These are phyloP conservation scores for Botrytis pseudocinerea DNA, from an alignment of 2,329 filamentous ascomycete genomes.

Conservation along the genomic window DNA sequence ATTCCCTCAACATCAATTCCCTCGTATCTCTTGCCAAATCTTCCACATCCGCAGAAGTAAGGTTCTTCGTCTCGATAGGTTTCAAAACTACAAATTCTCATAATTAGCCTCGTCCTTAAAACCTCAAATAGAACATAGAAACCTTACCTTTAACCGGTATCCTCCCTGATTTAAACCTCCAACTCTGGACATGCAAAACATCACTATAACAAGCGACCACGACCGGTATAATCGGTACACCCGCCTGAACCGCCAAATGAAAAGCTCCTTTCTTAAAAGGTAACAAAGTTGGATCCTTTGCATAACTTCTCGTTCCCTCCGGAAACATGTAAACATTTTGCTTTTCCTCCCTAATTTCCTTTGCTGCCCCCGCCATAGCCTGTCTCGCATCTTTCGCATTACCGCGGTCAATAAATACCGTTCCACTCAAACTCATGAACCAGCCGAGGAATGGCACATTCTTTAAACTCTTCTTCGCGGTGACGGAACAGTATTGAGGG, in stretches of 20 bases:
- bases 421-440: conserved; percentile 88
- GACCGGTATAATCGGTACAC: conserved; percentile 87
- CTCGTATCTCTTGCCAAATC: conserved; percentile 66
- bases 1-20: conserved; percentile 73
- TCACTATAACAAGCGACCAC: conserved; percentile 79
- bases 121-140: not conserved
- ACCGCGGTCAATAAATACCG: conserved; percentile 92
- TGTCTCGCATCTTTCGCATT: conserved; percentile 80
- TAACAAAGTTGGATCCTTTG: conserved; percentile 74
- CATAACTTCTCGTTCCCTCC: conserved; percentile 91
- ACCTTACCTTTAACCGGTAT: conserved; percentile 73
- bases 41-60: conserved; percentile 77
- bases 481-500: conserved; percentile 88
- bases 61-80: conserved; percentile 73
- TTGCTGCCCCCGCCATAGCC: conserved; percentile 80
- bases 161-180: conserved; percentile 65
- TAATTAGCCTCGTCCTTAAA: conserved; percentile 24
- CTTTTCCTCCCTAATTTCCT: conserved; percentile 69
- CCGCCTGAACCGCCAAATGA: conserved; percentile 90
- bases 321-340: conserved; percentile 86
- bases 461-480: conserved; percentile 83
- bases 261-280: conserved; percentile 99
- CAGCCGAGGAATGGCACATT: conserved; percentile 83
- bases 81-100: conserved; percentile 61
- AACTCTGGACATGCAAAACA: conserved; percentile 63